Evolutionary conservation across 257 asterid species (phyloP).

Genomic region (Gentiana macrophylla): DNA sequence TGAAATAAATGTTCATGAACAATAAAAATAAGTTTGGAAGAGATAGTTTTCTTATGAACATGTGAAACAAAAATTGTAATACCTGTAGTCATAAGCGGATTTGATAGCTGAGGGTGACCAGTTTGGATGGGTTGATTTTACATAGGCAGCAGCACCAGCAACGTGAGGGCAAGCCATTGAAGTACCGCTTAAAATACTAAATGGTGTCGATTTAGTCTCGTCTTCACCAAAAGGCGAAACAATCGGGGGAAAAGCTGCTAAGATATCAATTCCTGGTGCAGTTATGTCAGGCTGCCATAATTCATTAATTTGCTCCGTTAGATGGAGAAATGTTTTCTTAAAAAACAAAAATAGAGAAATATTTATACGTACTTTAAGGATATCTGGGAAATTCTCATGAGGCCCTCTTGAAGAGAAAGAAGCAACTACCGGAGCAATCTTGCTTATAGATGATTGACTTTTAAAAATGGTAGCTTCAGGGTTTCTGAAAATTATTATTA

Average conservation of each 20-base stretch:
- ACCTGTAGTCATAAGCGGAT: constrained; percentile 24
- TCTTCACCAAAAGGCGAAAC: not conserved
- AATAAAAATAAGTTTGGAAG: too few relatives aligned
- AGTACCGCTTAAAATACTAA: constrained; percentile 12
- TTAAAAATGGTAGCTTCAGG: constrained; percentile 6
- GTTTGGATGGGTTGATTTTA: constrained; percentile 15
- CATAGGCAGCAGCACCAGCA: constrained; percentile 18
- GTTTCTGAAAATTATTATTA: not conserved
- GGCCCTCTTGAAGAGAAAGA: constrained; percentile 20
- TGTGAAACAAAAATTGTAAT: not conserved
- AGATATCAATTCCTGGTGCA: constrained; percentile 20
- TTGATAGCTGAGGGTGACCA: constrained; percentile 24
- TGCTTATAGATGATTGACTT: not conserved
- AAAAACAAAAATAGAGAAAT: not conserved
- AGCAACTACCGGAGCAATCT: constrained; percentile 11
- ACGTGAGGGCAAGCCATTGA: constrained; percentile 24
- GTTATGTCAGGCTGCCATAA: constrained; percentile 17
- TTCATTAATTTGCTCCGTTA: not conserved
- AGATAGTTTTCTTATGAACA: too few relatives aligned
- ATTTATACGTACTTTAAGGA: constrained; percentile 9
- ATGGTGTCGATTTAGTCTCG: constrained; percentile 9
- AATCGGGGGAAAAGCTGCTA: constrained; percentile 13
- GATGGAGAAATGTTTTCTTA: not conserved
- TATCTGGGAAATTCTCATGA: not conserved
- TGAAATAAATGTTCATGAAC: not conserved